Base-by-base conservation (phyloP, 1,284 basidiomycete species). In the Leucoagaricus sp. region DNA sequence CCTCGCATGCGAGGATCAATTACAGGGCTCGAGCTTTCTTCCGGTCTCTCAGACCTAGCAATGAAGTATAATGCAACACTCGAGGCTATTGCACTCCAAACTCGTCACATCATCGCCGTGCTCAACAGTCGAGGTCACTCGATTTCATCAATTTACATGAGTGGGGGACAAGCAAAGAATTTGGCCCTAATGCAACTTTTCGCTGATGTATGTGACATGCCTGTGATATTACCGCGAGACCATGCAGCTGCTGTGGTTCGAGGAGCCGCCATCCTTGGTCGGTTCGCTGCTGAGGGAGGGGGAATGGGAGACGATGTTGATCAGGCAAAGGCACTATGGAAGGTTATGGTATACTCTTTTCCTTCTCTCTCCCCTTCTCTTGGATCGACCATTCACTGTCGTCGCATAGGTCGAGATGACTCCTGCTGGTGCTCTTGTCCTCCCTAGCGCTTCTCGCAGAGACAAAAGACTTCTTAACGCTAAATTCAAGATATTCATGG, bases 371-470 rank as follows among this genome's bases (percentile, higher is more conserved):
- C 17, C 25, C 29, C 45, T 28, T 48, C 17, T 21, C 15, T 23
- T 21, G 10, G 34, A 40, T 15, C 3, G n/a, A n/a, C 17, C 29
- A 33, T 45, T 21, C 10, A 26, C 15, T 46, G n/a, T n/a, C n/a
- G n/a, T n/a, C n/a, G n/a, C n/a, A n/a, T 64, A 93, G 91, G 83
- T 90, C 40, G 87, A 93, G 64, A 98, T 98, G 96, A 97, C 95
- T 9, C 91, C 91, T 49, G 78, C 87, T 0, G 96, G 91, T 1
- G 86, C 82, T 9, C 78, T 89, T 48, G 80, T 99, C 34, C 72
- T 76, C n/a, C 92, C 96, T 12, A 73, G 79, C 21, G 81, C 84
- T 21, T 78, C 82, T 28, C 60, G 72, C 3, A 83, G 76, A 72
- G 89, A 92, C 72, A 84, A 84, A 72, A 85, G 79, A 69, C 72